These are phyloP conservation scores for Triticum turgidum DNA, from an alignment of 176 grass and related monocot genomes.

Conservation along the genomic window DNA sequence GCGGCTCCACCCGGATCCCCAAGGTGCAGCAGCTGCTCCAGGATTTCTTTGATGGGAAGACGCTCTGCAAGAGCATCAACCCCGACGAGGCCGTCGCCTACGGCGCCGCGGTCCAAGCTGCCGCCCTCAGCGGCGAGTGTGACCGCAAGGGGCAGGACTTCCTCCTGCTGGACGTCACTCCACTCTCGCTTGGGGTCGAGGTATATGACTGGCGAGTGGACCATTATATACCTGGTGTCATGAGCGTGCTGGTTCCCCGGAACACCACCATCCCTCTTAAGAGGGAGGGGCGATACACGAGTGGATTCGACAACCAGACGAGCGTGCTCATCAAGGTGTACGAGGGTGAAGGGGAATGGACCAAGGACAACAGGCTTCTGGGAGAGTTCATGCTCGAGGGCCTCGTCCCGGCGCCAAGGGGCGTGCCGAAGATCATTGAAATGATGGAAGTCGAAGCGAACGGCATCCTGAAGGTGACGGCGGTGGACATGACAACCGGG, in stretches of 20 bases:
- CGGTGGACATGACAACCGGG: no score
- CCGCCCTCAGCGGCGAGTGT: conserved; percentile 75
- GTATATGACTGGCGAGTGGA: not conserved
- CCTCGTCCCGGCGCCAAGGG: no score
- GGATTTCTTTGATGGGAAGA: conserved; percentile 49
- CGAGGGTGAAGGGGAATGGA: not conserved
- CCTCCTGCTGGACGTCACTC: conserved; percentile 65
- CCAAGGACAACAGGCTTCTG: not conserved
- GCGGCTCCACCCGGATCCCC: conserved; percentile 79
- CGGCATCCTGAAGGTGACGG: not conserved
- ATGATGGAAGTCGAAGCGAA: not conserved
- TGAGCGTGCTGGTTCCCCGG: not conserved
- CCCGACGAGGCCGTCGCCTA: conserved; percentile 60
- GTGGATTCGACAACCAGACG: not conserved
- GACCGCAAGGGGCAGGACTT: conserved; percentile 65
- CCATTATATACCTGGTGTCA: not conserved
- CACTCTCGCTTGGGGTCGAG: conserved; percentile 54
- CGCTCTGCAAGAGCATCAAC: conserved; percentile 95
- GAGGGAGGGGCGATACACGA: not conserved
- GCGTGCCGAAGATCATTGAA: not conserved
- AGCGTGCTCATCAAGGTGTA: not conserved
- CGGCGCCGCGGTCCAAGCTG: conserved; percentile 54
- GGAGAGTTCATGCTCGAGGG: no score
- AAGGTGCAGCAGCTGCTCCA: conserved; percentile 85
- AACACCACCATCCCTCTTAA: not conserved